phyloP scores from a whole-genome alignment of 2,329 filamentous ascomycete genomes.

The Talaromyces marneffei region DNA sequence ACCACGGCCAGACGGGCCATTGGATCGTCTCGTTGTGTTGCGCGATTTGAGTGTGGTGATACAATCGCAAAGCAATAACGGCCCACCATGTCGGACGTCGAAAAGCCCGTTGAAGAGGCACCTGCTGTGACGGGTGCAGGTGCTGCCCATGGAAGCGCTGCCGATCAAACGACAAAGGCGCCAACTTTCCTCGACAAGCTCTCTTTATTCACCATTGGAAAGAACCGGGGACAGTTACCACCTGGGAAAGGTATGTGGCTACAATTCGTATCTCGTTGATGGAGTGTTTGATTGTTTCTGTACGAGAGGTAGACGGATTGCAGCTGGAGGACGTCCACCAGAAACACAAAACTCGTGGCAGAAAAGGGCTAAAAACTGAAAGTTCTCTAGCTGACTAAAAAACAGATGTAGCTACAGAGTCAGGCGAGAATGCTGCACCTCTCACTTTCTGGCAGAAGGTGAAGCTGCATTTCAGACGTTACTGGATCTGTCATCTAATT shows the following conservation, averaged over 20 bases:
- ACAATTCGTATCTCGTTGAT: neutral
- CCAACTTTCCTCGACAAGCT: constrained; percentile 14
- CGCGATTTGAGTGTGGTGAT: neutral
- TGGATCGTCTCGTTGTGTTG: neutral
- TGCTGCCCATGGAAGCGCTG: neutral
- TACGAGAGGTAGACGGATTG: neutral
- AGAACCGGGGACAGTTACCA: constrained; percentile 6
- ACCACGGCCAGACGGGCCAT: neutral
- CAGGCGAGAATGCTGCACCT: constrained; percentile 16
- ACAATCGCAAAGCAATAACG: neutral
- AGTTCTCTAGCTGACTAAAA: neutral
- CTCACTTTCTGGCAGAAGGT: constrained; percentile 24
- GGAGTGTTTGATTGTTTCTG: neutral
- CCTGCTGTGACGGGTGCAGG: neutral
- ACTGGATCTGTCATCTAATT: constrained; percentile 36
- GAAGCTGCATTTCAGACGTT: constrained; percentile 32
- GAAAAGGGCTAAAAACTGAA: neutral
- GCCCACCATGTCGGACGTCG: constrained; percentile 10
- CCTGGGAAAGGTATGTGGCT: constrained; percentile 8
- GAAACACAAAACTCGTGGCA: neutral
- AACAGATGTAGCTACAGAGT: constrained; percentile 16
- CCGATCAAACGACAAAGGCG: neutral
- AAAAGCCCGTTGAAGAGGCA: constrained; percentile 5
- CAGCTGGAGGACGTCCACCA: neutral
- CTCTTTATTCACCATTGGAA: constrained; percentile 13